Base-by-base conservation (phyloP, 1,284 basidiomycete species). In the Sporisorium sorghi region DNA sequence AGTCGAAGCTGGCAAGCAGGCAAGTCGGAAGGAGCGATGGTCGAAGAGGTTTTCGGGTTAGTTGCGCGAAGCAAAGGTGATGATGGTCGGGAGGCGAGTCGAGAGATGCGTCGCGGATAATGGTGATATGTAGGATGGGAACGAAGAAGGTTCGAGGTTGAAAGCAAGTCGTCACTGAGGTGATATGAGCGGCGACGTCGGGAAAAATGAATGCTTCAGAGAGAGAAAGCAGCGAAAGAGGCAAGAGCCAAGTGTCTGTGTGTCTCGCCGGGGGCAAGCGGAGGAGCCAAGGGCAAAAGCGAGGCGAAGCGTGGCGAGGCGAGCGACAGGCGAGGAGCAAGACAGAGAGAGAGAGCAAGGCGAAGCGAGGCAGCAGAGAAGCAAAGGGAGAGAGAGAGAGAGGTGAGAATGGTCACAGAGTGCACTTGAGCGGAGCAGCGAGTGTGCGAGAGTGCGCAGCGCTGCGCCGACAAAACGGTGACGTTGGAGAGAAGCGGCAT, bases 261-360 rank as follows among this genome's bases (percentile, higher is more conserved):
- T 26, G 49, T 49, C n/a, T 26, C 9, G 1, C 48, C 39, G 55
- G 54, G 46, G 46, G 30, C 21, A 64, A 44, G 37, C 56, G 58
- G 57, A 59, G 53, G 39, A 55, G 26, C 40, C 28, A 24, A n/a
- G 46, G 21, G 46, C 46, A 52, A 28, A 48, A 48, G 47, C 47
- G n/a, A 33, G 12, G 28, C 23, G 35, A 30, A 43, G 62, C 55
- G 62, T 58, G 62, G 56, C 56, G 51, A 43, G 42, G 58, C 42
- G 59, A 51, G 52, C n/a, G n/a, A n/a, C n/a, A n/a, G 52, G 33
- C 21, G 51, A 44, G 32, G 40, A n/a, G n/a, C 37, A 12, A 59
- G 52, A 33, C 51, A 52, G 35, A 39, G 35, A 32, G 43, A 44
- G 32, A 44, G 44, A 55, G 49, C 12, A 21, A 57, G 49, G 48